Conservation (phyloP, 176 grass and related monocot genomes). For the Rhipidocladum racemiflorum region DNA sequence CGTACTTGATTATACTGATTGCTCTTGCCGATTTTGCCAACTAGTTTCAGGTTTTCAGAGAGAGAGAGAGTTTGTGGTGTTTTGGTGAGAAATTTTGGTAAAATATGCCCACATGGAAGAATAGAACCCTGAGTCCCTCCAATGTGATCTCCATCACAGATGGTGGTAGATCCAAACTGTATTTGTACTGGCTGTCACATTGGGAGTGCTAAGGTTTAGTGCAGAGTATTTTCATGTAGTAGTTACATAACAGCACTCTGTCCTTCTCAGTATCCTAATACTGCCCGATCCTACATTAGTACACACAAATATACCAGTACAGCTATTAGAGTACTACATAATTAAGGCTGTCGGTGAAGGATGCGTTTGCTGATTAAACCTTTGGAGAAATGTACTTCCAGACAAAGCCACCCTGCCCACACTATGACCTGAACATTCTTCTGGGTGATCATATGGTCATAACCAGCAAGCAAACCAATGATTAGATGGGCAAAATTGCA, state of each 20-base stretch:
- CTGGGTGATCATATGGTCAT: not conserved
- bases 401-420: not conserved
- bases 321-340: not conserved
- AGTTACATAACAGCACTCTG: too few relatives aligned
- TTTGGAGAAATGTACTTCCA: not conserved
- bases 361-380: constrained; percentile 1
- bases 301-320: not conserved
- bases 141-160: too few relatives aligned
- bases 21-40: not conserved
- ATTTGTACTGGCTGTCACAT: not conserved
- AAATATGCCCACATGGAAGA: not conserved
- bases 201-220: not conserved
- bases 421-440: constrained; percentile 7
- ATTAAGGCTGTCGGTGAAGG: not conserved
- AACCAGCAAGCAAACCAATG: not conserved
- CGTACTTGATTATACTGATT: not conserved
- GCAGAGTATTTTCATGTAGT: not conserved
- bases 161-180: not conserved
- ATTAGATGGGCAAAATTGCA: not conserved
- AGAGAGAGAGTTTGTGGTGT: not conserved
- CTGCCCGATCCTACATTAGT: not conserved
- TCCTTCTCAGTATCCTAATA: not conserved
- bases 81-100: not conserved
- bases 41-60: not conserved
- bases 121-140: not conserved